Evolutionary conservation across 2,329 filamentous ascomycete species (phyloP).

Genomic region (Phyllosticta paracitricarpa): DNA sequence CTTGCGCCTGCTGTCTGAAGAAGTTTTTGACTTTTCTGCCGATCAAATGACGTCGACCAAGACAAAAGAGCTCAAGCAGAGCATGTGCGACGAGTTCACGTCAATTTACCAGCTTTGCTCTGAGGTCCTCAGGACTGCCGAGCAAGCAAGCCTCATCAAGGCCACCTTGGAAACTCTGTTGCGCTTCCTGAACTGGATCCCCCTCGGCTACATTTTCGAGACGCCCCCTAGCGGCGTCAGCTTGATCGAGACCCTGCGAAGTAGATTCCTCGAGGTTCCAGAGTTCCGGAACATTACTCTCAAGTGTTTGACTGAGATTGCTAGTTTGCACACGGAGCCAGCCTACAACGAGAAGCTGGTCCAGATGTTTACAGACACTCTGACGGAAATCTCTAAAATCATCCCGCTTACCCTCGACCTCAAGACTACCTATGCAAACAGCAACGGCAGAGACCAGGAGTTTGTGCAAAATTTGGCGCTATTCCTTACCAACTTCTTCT

Average conservation of each 20-base stretch:
- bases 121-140: conserved; percentile 84
- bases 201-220: conserved; percentile 96
- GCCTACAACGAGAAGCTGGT: conserved; percentile 93
- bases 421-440: conserved; percentile 81
- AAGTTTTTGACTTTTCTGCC: conserved; percentile 97
- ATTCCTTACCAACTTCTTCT: conserved; percentile 95
- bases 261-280: conserved; percentile 81
- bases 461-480: conserved; percentile 95
- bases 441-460: conserved; percentile 89
- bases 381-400: conserved; percentile 86
- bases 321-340: conserved; percentile 75
- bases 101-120: conserved; percentile 97
- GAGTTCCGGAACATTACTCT: conserved; percentile 96
- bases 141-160: conserved; percentile 80
- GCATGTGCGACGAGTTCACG: conserved; percentile 98
- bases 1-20: conserved; percentile 85
- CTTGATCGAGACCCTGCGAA: conserved; percentile 88
- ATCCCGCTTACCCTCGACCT: conserved; percentile 86
- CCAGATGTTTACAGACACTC: conserved; percentile 95
- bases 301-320: conserved; percentile 95
- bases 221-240: conserved; percentile 52
- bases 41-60: conserved; percentile 99
- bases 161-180: conserved; percentile 94
- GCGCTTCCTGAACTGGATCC: conserved; percentile 98
- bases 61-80: conserved; percentile 91